Base-by-base conservation (phyloP, 768 basidiomycete species). In the Lepiota brunneoincarnata region DNA sequence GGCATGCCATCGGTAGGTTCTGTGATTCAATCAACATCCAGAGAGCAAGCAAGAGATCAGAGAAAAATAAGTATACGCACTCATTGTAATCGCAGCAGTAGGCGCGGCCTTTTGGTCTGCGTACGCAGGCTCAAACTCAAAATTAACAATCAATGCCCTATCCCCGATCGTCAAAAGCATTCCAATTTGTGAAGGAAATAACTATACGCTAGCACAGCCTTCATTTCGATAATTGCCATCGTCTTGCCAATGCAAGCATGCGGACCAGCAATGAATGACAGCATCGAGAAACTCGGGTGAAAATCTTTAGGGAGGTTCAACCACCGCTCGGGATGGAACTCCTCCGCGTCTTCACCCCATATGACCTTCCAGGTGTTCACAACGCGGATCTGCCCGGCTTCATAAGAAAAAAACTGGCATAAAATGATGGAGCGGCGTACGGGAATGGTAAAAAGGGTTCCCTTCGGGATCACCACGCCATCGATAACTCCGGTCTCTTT, bases 291-390 rank as follows among this genome's bases (percentile, higher is more conserved):
- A 1, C 65, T 61, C 0, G 73, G 51, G 57, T 72, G 69, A 60
- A 71, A 74, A 1, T 59, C 61, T 20, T 65, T 53, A 1, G 74
- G 73, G 1, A 74, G 69, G 51, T 71, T 62, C 6, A 75, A 67
- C 79, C 79, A 81, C 36, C 80, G 73, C 11, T 64, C 64, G 1
- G 79, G 80, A 26, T 64, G 70, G 62, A 79, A 80, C 75, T 75
- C 73, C 58, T 78, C 76, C 2, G 78, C 78, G 54, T 82, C 76
- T 43, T 72, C 70, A 12, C 79, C 79, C 79, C 78, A 82, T 10
- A 77, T 56, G 11, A 66, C 71, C 49, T 74, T 75, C 71, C 74
- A 77, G 1, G 77, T 79, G 57, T 82, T 82, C 40, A 79, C 65
- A 4, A 73, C 75, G 34, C 76, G 73, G 48, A 80, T 79, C 78